Evolutionary conservation across 495 filamentous ascomycete genomes (phyloP).

Genomic region (Penicillium parvum): DNA sequence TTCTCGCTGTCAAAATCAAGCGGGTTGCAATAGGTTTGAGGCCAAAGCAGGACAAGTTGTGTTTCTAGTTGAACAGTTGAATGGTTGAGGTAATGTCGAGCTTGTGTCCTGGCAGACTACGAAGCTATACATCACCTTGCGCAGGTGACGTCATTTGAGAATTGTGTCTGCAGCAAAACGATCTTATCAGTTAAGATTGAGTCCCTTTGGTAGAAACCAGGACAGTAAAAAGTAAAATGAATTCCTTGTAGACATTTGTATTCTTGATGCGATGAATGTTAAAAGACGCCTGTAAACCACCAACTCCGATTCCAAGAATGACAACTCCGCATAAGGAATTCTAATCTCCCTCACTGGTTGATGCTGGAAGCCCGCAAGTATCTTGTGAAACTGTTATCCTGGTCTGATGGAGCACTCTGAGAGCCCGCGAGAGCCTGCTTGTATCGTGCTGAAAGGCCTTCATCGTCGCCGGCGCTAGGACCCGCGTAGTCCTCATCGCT

Average conservation of each 20-base stretch:
- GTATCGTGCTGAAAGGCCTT: slow-evolving; percentile 44
- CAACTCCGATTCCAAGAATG: slow-evolving; percentile 8
- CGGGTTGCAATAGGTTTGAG: no score
- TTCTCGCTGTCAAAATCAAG: neutral
- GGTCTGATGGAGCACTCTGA: slow-evolving; percentile 25
- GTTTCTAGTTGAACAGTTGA: no score
- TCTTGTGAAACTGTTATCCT: slow-evolving; percentile 47
- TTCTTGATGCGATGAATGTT: slow-evolving; percentile 3
- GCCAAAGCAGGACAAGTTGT: no score
- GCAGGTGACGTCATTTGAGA: no score
- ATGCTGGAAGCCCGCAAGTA: slow-evolving; percentile 42
- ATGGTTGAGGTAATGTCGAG: neutral
- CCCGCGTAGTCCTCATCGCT: slow-evolving; percentile 34
- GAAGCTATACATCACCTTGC: neutral
- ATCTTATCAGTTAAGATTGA: no score
- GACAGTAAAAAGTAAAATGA: no score
- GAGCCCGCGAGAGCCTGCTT: slow-evolving; percentile 38
- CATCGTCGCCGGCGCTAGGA: slow-evolving; percentile 31
- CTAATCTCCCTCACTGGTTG: slow-evolving; percentile 22
- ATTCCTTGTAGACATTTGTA: neutral
- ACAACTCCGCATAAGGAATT: slow-evolving; percentile 11
- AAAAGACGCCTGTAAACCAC: slow-evolving; percentile 6
- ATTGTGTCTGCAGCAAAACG: no score
- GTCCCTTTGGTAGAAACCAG: no score
- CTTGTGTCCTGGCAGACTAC: neutral